Base-by-base conservation (phyloP, 352 stramenopile species). In the Pythium brassicae region DNA sequence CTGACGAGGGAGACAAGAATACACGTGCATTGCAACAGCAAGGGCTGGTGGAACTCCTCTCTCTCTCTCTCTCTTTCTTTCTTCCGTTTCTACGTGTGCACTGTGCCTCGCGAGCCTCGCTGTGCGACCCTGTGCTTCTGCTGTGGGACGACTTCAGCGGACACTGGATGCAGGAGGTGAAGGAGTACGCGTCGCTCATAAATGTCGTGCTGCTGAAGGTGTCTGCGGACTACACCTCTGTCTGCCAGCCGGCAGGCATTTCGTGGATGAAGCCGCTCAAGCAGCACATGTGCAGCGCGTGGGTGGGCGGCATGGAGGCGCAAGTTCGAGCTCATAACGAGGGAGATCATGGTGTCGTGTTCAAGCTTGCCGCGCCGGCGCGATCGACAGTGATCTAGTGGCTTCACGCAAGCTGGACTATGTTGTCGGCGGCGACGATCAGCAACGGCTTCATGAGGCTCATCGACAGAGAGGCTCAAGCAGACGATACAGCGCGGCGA, bases 11-110 rank as follows among this genome's bases (percentile, higher is more conserved):
- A 59, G 15, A 56, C 58, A 0, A 5, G 34, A 0, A 59, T 59
- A 12, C 14, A 45, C 0, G 65, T 73, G 23, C 72, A 68, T 37
- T 47, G 52, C 0, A 81, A 76, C 26, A n/a, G 12, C 12, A 61
- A 60, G 37, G 48, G 29, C 14, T 53, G 64, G 64, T 71, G 60
- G 55, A 62, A 44, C 37, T 44, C 37, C 37, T 44, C 19, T 20
- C 39, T 45, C 10, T 10, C 39, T 2, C n/a, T n/a, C n/a, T n/a
- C n/a, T n/a, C n/a, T n/a, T n/a, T n/a, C n/a, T n/a, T n/a, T n/a
- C 5, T 45, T 20, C 5, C 3, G 39, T 45, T 45, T 20, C 15
- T 45, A 2, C 0, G 39, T 2, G 6, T 22, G 19, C 39, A 45
- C 17, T 22, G 17, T 20, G 39, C 15, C 39, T 20, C 19, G 19